phyloP scores from a whole-genome alignment of 345 rosid genomes.

The Salix udensis region DNA sequence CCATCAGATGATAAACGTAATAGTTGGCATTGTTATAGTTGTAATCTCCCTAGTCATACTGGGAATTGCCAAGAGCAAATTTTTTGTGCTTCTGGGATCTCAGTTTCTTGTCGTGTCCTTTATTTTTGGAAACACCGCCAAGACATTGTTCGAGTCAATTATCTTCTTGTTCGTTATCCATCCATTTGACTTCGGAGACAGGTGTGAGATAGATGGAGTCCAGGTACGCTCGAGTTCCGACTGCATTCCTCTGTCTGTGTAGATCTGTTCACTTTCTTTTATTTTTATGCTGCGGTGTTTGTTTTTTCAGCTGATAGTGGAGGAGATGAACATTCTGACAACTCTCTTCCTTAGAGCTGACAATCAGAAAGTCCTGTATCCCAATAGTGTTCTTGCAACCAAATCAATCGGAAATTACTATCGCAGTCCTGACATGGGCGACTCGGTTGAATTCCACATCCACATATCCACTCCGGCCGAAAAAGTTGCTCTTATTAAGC shows the following conservation, averaged over 20 bases:
- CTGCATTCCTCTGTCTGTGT: not conserved
- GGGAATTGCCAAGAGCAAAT: slow-evolving; percentile 64
- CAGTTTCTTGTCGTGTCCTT: slow-evolving; percentile 78
- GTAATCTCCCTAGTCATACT: slow-evolving; percentile 74
- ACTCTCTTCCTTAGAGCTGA: slow-evolving; percentile 79
- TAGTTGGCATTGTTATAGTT: slow-evolving; percentile 40
- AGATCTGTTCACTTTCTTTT: not conserved
- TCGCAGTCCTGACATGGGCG: slow-evolving; percentile 93
- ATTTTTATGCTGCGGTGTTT: not conserved
- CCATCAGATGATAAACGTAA: slow-evolving; percentile 56
- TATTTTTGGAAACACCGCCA: slow-evolving; percentile 88
- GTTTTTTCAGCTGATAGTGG: slow-evolving; percentile 55
- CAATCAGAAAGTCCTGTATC: slow-evolving; percentile 60
- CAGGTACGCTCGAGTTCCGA: slow-evolving; percentile 46
- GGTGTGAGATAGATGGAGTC: slow-evolving; percentile 78
- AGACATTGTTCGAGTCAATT: slow-evolving; percentile 76
- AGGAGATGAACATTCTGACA: slow-evolving; percentile 91
- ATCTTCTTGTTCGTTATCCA: slow-evolving; percentile 87
- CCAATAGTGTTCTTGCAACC: slow-evolving; percentile 59
- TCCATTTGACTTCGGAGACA: slow-evolving; percentile 93
- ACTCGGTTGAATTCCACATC: slow-evolving; percentile 61
- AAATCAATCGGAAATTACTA: slow-evolving; percentile 71
- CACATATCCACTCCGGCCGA: slow-evolving; percentile 70
- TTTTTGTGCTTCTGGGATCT: slow-evolving; percentile 60
- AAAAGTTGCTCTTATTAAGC: slow-evolving; percentile 50